Evolutionary conservation across 2,329 filamentous ascomycete genomes (phyloP).

Genomic region (Rugonectria rugulosa): DNA sequence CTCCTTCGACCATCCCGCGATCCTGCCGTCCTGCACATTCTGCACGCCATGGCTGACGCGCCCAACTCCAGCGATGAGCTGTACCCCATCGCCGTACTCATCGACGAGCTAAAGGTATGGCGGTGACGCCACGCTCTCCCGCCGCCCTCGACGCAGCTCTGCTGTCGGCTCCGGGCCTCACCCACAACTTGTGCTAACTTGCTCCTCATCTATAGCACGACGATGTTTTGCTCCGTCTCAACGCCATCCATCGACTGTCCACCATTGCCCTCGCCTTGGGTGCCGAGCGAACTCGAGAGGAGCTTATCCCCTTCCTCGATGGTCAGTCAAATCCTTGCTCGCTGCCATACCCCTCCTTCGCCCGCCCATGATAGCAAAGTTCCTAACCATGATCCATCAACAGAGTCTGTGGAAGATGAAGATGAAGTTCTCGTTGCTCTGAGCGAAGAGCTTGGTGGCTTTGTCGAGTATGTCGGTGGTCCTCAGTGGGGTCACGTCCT

Average conservation of each 20-base stretch:
- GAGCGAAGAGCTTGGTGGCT: constrained; percentile 94
- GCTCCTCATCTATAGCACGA: constrained; percentile 75
- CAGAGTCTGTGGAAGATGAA: constrained; percentile 98
- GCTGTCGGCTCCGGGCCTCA: background rate
- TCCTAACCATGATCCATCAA: constrained; percentile 29
- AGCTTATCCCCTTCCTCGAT: constrained; percentile 98
- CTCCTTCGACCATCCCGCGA: constrained; percentile 41
- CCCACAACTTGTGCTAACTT: constrained; percentile 28
- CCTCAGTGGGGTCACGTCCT: constrained; percentile 94
- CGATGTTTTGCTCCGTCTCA: constrained; percentile 96
- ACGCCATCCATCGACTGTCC: constrained; percentile 96
- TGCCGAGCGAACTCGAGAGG: constrained; percentile 94
- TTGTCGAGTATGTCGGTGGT: constrained; percentile 97
- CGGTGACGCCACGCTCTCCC: constrained; percentile 35
- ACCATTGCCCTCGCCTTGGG: constrained; percentile 97
- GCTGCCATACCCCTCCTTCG: constrained; percentile 25
- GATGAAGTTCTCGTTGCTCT: constrained; percentile 97
- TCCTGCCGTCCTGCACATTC: constrained; percentile 38
- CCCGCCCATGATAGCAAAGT: constrained; percentile 16
- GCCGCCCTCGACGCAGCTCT: constrained; percentile 24
- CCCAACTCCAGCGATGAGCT: constrained; percentile 96
- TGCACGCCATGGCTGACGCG: constrained; percentile 83
- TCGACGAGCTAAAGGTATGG: constrained; percentile 97
- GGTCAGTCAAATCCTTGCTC: constrained; percentile 66
- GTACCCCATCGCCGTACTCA: constrained; percentile 98